Conservation (phyloP, 73 alveolate genomes). For the Breviolum minutum region DNA sequence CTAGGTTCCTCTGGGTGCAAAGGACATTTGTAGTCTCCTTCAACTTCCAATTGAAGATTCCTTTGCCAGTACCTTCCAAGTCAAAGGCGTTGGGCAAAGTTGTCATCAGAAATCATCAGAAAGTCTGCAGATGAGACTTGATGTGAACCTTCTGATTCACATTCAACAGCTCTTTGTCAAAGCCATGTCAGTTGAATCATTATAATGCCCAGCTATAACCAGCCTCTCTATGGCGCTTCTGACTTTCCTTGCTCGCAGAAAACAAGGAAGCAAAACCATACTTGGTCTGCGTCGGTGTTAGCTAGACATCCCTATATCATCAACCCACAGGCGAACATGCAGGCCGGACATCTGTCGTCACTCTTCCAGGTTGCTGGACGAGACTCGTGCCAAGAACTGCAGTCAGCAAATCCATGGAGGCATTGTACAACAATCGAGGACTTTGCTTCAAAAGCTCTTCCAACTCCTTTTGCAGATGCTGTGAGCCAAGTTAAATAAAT, state of each 20-base stretch:
- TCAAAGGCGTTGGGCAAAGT: too few species aligned
- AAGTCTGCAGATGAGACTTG: too few species aligned
- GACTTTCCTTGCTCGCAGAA: neutral
- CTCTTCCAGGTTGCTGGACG: neutral
- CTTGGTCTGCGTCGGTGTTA: too few species aligned
- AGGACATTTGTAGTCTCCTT: conserved; percentile 9
- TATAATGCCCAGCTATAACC: too few species aligned
- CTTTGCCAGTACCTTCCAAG: neutral
- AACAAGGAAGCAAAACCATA: neutral
- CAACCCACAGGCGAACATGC: too few species aligned
- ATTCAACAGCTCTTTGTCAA: too few species aligned
- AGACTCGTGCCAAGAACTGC: conserved; percentile 13
- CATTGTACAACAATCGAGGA: neutral
- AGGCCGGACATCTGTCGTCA: too few species aligned
- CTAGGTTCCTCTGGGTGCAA: neutral
- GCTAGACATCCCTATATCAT: neutral
- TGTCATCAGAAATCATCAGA: too few species aligned
- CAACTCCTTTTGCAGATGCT: neutral
- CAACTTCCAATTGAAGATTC: neutral
- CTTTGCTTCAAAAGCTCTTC: conserved; percentile 1
- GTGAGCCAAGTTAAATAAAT: too few species aligned
- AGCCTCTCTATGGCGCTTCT: neutral
- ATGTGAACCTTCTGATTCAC: too few species aligned
- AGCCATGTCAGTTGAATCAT: too few species aligned
- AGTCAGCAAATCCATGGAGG: conserved; percentile 13